Evolutionary conservation across 2,329 filamentous ascomycete species (phyloP), one percentile per base, ranked within the genome.

Genomic region (Colletotrichum echinochloae): DNA sequence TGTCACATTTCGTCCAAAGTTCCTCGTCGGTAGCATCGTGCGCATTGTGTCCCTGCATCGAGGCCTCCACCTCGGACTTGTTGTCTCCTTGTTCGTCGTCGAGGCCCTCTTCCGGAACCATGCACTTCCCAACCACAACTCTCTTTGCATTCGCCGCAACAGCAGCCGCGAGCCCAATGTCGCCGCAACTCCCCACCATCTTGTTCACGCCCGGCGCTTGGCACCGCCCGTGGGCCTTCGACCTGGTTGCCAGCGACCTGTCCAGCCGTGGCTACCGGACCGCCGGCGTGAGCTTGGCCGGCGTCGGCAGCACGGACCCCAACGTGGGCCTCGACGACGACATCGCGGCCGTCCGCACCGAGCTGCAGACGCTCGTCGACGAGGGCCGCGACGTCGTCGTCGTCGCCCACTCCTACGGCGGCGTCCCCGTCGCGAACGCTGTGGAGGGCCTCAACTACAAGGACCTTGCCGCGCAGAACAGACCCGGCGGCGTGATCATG

Each of bases 321-420:
- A 73, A 62, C 0, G 74, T 75, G 23, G 74, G 75, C 1, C 70
- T 78, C 1, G 62, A 37, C 0, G 73, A 77, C 6, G 83, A 85
- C 65, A 75, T 77, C 5, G 66, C 73, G 0, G 76, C 75, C 1
- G 75, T 83, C 20, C 76, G 78, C 20, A 9, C 46, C 0, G 65
- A 72, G 0, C 37, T 82, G 44, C 54, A 73, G 16, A 54, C 62
- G 7, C 76, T 83, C 16, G 73, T 76, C 14, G 77, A 79, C 23
- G 64, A 75, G 3, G 79, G 80, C 6, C 81, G 81, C 54, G 77
- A 84, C 26, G 79, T 85, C 9, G 72, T 85, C 0, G 77, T 85
- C 2, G 73, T 82, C 2, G 76, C 79, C 5, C 83, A 86, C 69
- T 84, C 81, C 1, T 85, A 83, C 74, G 79, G 80, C 20, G 83